phyloP scores from a whole-genome alignment of 139 green algal genomes.

The Micromonas commoda region DNA sequence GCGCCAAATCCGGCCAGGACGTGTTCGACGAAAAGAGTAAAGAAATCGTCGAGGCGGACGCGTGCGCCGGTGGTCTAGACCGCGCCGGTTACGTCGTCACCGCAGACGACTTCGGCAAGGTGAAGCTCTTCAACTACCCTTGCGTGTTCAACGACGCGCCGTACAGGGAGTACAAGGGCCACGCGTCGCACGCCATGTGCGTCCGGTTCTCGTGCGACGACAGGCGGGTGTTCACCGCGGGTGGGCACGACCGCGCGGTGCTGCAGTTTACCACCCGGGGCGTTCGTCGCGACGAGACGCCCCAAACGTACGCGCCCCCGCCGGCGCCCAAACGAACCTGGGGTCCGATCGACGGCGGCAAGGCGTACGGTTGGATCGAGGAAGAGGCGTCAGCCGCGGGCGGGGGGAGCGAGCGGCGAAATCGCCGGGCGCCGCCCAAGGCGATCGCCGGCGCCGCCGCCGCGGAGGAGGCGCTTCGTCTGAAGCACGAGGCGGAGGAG shows the following conservation, averaged over 20 bases:
- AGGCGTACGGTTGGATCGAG: neutral
- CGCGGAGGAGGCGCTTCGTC: too few relatives aligned
- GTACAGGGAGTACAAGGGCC: slow-evolving; percentile 53
- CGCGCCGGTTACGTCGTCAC: slow-evolving; percentile 33
- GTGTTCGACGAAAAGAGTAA: neutral
- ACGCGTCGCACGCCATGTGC: slow-evolving; percentile 59
- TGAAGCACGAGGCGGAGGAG: too few relatives aligned
- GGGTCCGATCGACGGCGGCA: neutral
- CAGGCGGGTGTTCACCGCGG: slow-evolving; percentile 2
- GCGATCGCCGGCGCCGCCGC: too few relatives aligned
- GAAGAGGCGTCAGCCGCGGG: neutral
- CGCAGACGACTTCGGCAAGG: slow-evolving; percentile 31
- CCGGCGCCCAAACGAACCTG: neutral
- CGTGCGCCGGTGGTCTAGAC: neutral
- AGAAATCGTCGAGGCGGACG: neutral
- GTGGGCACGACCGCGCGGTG: slow-evolving; percentile 14
- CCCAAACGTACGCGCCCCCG: neutral
- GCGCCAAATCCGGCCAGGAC: neutral
- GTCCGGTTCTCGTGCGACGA: slow-evolving; percentile 42
- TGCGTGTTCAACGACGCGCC: slow-evolving; percentile 57
- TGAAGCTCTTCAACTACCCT: slow-evolving; percentile 68
- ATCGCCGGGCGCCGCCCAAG: neutral
- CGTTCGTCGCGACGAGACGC: neutral
- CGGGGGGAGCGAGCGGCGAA: neutral
- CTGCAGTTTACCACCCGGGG: slow-evolving; percentile 17